These are phyloP conservation scores for Ammopiptanthus mongolicus DNA, from an alignment of 306 rosid genomes.

Conservation along the genomic window DNA sequence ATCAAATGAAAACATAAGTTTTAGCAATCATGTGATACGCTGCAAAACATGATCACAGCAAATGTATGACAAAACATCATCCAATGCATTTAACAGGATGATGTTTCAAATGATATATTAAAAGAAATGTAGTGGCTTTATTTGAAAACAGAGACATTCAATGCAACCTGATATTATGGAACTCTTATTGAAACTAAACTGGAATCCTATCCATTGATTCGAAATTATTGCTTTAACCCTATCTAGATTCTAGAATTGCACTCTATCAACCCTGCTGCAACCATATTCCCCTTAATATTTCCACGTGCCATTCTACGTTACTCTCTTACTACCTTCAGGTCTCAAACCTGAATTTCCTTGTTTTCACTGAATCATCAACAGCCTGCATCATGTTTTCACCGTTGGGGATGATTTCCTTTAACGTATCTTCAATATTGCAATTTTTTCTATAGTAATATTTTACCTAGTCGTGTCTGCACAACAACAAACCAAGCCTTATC, in stretches of 20 bases:
- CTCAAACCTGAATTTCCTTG: not conserved
- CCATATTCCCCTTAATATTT: not conserved
- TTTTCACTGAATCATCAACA: not conserved
- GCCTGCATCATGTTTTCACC: not conserved
- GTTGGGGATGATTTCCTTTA: not conserved
- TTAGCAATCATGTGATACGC: not conserved
- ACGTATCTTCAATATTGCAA: not conserved
- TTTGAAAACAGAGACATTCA: not conserved
- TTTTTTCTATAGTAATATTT: not conserved
- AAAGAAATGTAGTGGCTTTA: not conserved
- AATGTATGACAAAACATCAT: too few species aligned
- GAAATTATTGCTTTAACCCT: not conserved
- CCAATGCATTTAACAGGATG: not conserved
- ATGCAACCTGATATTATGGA: not conserved
- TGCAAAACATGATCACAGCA: not conserved
- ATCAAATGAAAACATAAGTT: slow-evolving; percentile 14
- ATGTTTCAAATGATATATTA: not conserved
- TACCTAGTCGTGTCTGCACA: not conserved
- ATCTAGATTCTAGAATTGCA: not conserved
- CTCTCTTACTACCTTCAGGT: not conserved
- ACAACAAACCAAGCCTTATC: not conserved
- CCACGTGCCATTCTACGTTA: not conserved
- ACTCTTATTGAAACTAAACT: not conserved
- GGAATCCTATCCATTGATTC: not conserved
- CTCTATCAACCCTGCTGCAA: not conserved